Percentiles rank a stretch among this genome's conserved stretches.
Conservation (phyloP, 371 early-diverging fungal species). For the Chytridium lagenaria region DNA sequence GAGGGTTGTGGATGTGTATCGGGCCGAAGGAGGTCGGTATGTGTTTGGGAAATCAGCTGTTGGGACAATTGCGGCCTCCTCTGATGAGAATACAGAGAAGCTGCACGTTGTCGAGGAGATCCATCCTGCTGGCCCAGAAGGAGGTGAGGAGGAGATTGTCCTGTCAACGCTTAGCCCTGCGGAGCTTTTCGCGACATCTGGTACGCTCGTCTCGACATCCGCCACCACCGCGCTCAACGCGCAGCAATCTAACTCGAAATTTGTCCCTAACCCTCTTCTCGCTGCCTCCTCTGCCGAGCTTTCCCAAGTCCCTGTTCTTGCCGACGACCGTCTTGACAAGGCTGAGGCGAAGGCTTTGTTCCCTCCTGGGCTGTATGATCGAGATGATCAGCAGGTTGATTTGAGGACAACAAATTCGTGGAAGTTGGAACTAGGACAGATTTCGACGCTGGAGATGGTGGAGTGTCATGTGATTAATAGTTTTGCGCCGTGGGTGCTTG, state of each 20-base stretch:
- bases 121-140: neutral
- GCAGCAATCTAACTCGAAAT: neutral
- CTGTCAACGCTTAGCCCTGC: neutral
- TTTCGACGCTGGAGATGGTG: constrained; percentile 54
- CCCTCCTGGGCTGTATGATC: constrained; percentile 51
- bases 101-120: constrained; percentile 9
- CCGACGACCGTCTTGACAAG: constrained; percentile 21
- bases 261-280: neutral
- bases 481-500: constrained; percentile 57
- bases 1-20: constrained; percentile 47
- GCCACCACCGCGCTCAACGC: neutral
- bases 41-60: neutral
- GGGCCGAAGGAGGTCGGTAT: constrained; percentile 30
- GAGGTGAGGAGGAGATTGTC: constrained; percentile 11
- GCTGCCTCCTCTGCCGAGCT: constrained; percentile 31
- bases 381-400: constrained; percentile 59
- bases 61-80: neutral
- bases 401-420: constrained; percentile 51
- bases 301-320: constrained; percentile 45
- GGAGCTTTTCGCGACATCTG: neutral
- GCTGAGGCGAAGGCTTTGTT: constrained; percentile 30
- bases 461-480: constrained; percentile 60
- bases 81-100: neutral
- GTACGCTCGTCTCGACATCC: neutral
- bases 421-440: constrained; percentile 50